Evolutionary conservation across 257 asterid genomes (phyloP), one percentile per base, ranked within the genome.

Genomic region (Apocynum venetum): DNA sequence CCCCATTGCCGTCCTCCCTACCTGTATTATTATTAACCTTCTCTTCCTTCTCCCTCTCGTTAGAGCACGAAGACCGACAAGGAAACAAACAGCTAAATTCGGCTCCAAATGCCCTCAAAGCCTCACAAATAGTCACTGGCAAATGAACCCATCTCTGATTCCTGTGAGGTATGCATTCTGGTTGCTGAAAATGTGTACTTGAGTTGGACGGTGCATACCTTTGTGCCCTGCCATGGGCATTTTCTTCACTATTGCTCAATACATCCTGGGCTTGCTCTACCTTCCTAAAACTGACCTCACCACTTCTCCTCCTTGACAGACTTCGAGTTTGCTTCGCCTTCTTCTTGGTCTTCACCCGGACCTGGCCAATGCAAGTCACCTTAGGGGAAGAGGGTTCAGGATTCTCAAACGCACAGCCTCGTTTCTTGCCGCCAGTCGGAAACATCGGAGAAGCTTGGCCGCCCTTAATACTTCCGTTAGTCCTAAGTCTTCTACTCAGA

Each of bases 361-460:
- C 98, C 36, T 93, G 98, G 3, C 99, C 99, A 52, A 96, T 96
- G 85, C 98, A 96, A 19, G 99, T 96, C 11, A 96, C 99, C 68
- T 96, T 96, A 0, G 99, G 99, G 0, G 99, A 96, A 81, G 99
- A 88, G 0, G 98, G 99, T 73, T 93, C 99, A 0, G 96, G 97
- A 81, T 91, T 93, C 11, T 96, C 99, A 47, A 87, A 91, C 1
- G 78, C 91, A 46, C 91, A 81, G 15, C 93, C 97, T n/a, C 89
- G 80, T 63, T 89, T 90, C 79, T 87, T 90, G 12, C 87, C 87
- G 36, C 82, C 75, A 38, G 86, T 43, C 8, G 93, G 80, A 80
- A 89, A 81, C 77, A 91, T 88, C 6, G 98, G 97, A 19, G 99
- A 91, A 1, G 97, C 93, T 74, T 85, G 90, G 43, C 97, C 96